Evolutionary conservation across 495 filamentous ascomycete species (phyloP), one percentile per base, ranked within the genome.

Genomic region (Haplographium delicatum): DNA sequence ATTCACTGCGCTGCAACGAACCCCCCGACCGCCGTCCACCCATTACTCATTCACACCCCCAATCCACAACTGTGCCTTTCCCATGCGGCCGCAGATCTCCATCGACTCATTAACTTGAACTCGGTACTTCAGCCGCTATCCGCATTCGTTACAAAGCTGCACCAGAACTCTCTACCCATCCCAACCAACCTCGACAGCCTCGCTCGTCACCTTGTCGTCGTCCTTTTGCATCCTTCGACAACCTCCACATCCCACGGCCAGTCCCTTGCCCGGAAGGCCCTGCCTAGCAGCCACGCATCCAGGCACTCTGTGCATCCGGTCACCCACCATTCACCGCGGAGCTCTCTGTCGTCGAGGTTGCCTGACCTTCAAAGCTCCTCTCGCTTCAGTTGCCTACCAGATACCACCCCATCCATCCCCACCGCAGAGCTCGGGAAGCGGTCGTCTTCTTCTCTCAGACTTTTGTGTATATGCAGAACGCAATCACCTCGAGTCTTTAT

Each of bases 381-480:
- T 57, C 47, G 47, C 47, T 57, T 47, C 40, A 37, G 6, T 34
- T 47, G 33, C 47, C 47, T 42, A 35, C 47, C 47, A 48, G 10
- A 31, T 37, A 5, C 39, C 28, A 39, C 31, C 25, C 8, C 27
- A 6, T 15, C 30, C 39, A 44, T 20, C 24, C 9, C 43, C 42
- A 53, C 26, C n/a, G n/a, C 23, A 45, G 8, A 43, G 25, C 30
- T 45, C 45, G 25, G 9, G 28, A 28, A 37, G 34, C 42, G 26
- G 8, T 33, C 33, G 24, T 44, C 37, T 54, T 20, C 41, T 42
- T 43, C 26, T 53, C 45, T 43, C 42, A 39, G 35, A 41, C 46
- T 45, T 39, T 47, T 56, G 58, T 58, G 56, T 60, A 60, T 63
- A 76, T 75, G 73, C 67, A 55, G 61, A 74, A 74, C 63, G 45